These are phyloP conservation scores for Hypoxylon sp. DNA, from an alignment of 2,329 filamentous ascomycete species.

Conservation along the genomic window DNA sequence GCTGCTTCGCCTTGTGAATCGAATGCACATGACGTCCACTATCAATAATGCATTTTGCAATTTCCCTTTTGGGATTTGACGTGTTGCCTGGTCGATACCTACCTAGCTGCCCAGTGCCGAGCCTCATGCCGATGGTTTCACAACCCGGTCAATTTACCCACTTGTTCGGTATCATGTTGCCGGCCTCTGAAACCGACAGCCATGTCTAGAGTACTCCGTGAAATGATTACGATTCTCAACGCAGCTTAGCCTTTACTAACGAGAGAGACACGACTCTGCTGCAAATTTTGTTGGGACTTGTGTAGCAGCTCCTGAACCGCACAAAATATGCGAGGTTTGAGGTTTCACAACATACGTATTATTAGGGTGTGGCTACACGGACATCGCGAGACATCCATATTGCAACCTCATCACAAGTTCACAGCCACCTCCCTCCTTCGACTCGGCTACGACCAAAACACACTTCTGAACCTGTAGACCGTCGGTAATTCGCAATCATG, in stretches of 20 bases:
- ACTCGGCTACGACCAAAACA: not conserved
- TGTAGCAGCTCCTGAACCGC: constrained; percentile 1
- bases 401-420: constrained; percentile 5
- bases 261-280: not conserved
- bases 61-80: not conserved
- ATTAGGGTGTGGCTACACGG: constrained; percentile 23
- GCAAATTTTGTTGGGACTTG: constrained; percentile 9
- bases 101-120: constrained; percentile 21
- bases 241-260: not conserved
- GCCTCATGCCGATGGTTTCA: constrained; percentile 40
- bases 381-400: constrained; percentile 24
- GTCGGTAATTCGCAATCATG: constrained; percentile 11
- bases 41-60: not conserved
- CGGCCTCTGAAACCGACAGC: constrained; percentile 33
- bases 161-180: constrained; percentile 29
- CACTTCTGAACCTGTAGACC: not conserved
- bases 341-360: constrained; percentile 34
- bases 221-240: constrained; percentile 17
- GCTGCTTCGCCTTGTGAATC: not conserved
- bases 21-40: not conserved
- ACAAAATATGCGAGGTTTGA: not conserved
- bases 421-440: constrained; percentile 6
- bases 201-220: constrained; percentile 19
- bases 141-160: constrained; percentile 39
- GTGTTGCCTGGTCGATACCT: constrained; percentile 5